Conservation (phyloP, 805 yeast species). For the Kodamaea jinghongensis region DNA sequence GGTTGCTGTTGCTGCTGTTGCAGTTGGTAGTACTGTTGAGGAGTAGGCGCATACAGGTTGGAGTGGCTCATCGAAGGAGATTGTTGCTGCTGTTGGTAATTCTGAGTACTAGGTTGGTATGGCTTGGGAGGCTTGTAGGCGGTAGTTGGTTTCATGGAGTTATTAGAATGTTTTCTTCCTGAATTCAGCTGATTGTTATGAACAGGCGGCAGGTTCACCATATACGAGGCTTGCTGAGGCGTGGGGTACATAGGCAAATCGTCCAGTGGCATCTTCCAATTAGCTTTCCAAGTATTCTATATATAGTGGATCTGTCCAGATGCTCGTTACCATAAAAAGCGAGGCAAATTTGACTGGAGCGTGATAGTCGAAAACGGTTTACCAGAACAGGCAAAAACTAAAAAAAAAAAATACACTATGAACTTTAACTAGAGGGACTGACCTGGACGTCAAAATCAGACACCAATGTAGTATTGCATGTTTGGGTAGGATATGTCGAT, state of each 20-base stretch:
- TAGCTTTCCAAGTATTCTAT: too few species aligned
- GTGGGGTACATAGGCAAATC: conserved; percentile 47
- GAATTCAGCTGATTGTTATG: conserved; percentile 7
- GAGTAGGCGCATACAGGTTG: conserved; percentile 1
- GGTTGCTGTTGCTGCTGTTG: conserved; percentile 8
- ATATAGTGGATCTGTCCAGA: too few species aligned
- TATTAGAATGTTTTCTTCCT: background rate
- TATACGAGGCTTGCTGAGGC: conserved; percentile 42
- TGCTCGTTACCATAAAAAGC: too few species aligned
- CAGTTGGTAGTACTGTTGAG: conserved; percentile 12
- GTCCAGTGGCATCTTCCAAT: conserved; percentile 23
- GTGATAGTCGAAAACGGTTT: too few species aligned
- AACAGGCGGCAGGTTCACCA: conserved; percentile 16
- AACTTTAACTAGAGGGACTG: too few species aligned
- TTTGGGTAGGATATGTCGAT: too few species aligned
- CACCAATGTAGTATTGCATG: too few species aligned
- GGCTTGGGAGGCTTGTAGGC: conserved; percentile 7
- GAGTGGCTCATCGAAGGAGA: conserved; percentile 7
- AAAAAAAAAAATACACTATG: too few species aligned
- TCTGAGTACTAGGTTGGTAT: conserved; percentile 8
- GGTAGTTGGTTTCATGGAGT: conserved; percentile 11
- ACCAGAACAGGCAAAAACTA: too few species aligned
- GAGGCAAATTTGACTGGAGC: too few species aligned
- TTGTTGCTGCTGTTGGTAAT: conserved; percentile 6
- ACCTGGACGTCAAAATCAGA: too few species aligned